Evolutionary conservation across 2,329 filamentous ascomycete genomes (phyloP), one percentile per base, ranked within the genome.

Genomic region (Didymella arachidicola): DNA sequence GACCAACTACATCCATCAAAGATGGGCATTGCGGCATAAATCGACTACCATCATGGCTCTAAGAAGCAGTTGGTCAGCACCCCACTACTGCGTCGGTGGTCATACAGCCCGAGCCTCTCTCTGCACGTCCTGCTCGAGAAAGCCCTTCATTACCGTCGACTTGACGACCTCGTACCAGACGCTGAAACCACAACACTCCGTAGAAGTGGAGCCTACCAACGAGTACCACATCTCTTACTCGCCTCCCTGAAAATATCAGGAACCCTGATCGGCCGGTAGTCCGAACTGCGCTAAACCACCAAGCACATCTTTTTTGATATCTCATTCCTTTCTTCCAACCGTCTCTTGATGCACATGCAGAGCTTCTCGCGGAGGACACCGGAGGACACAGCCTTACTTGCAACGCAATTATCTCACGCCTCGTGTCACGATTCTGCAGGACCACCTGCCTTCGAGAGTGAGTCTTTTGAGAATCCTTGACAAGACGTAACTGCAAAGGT

Each of bases 341-440:
- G 2, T 7, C 6, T n/a, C n/a, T 36, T 16, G 5, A 7, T 36
- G 11, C 7, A n/a, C 16, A 36, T 7, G 32, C 32, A 36, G 30
- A 14, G 3, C 18, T n/a, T 3, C 3, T 29, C 19, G 19, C 47
- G 42, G 53, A 38, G 41, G 19, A 26, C 48, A 41, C 39, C 48
- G 47, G 3, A 22, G 2, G 29, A 29, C 56, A 62, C 46, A 55
- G 60, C 56, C 60, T 57, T 56, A 16, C 19, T 27, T 22, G 56
- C 53, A 57, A 60, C 49, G 53, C 38, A 57, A 29, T 4, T 30
- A 47, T 43, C 6, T n/a, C n/a, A 25, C 25, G 7, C 25, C 19
- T 19, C 7, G 4, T 39, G 36, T 18, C 36, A 39, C 12, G 22
- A 22, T 14, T 25, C 18, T 41, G 18, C 18, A 25, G 12, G 38